Evolutionary conservation across 768 basidiomycete species (phyloP), one percentile per base, ranked within the genome.

Genomic region (Rhodocollybia butyracea): DNA sequence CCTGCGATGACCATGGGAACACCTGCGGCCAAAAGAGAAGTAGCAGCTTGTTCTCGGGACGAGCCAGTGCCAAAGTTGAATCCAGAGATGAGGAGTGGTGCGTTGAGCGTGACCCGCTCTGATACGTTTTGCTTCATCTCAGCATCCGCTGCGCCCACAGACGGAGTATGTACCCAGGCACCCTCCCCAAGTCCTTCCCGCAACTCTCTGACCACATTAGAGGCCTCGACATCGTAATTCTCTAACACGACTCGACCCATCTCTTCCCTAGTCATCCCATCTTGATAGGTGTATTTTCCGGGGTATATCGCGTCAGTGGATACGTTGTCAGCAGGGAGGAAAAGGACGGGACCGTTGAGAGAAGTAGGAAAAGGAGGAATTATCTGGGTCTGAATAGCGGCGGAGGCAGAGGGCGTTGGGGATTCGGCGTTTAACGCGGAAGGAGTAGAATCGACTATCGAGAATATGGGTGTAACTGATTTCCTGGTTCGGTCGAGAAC

Each of bases 31-130:
- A 94, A 94, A 59, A 99, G 85, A 1, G 97, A 96, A 0, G 97
- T 99, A 15, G 97, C 97, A 2, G 97, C 97, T 68, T 99, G 97
- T 72, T 99, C 97, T 52, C 97, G 86, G 26, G 96, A 98, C 0
- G 95, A 98, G 7, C 97, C 97, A 1, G 97, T 99, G 60, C 97
- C 97, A 67, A 99, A 98, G 75, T 99, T 99, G 76, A 93, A 98
- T 12, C 97, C 97, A 4, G 94, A 82, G 10, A 95, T 86, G 24
- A 99, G 82, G 55, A 98, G 73, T 12, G 87, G 83, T 29, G 94
- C 94, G 15, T 73, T 66, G 63, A 81, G 82, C 3, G 67, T 70
- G 27, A 62, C 59, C 7, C 61, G 13, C 21, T 22, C 56, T 31
- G 68, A 59, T 36, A 8, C 34, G 10, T 17, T 19, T 6, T 17